These are phyloP conservation scores for Cercospora sp. DNA, from an alignment of 2,329 filamentous ascomycete genomes.

Conservation along the genomic window DNA sequence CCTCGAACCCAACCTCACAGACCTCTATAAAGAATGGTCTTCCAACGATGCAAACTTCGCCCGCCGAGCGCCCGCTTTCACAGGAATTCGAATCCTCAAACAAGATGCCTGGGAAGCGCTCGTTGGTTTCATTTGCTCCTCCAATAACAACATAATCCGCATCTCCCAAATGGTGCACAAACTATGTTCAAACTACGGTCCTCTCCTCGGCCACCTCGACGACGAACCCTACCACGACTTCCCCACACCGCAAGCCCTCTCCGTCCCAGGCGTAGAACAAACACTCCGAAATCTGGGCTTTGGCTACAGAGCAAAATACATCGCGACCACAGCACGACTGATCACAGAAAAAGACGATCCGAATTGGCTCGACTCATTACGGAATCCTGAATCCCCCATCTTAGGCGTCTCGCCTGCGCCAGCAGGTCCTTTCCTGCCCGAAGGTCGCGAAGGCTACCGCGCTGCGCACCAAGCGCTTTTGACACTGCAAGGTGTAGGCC, in stretches of 20 bases:
- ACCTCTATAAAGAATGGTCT: slow-evolving; percentile 86
- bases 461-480: slow-evolving; percentile 79
- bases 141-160: slow-evolving; percentile 94
- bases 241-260: slow-evolving; percentile 72
- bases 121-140: slow-evolving; percentile 94
- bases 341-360: slow-evolving; percentile 62
- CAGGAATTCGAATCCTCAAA: slow-evolving; percentile 85
- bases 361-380: slow-evolving; percentile 74
- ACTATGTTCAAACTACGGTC: slow-evolving; percentile 81
- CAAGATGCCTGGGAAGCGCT: slow-evolving; percentile 97
- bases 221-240: slow-evolving; percentile 74
- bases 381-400: slow-evolving; percentile 71
- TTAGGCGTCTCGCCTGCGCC: slow-evolving; percentile 51
- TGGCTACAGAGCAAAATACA: slow-evolving; percentile 91
- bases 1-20: slow-evolving; percentile 70
- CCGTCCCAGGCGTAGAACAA: slow-evolving; percentile 70
- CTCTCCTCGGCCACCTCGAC: slow-evolving; percentile 69
- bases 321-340: slow-evolving; percentile 78
- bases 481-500: slow-evolving; percentile 80
- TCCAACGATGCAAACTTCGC: slow-evolving; percentile 82
- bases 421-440: slow-evolving; percentile 52
- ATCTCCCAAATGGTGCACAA: slow-evolving; percentile 98
- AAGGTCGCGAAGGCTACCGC: slow-evolving; percentile 67
- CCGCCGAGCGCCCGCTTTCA: slow-evolving; percentile 81
- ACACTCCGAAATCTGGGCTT: slow-evolving; percentile 83